Evolutionary conservation across 2,329 filamentous ascomycete species (phyloP).

Genomic region (Cladosporium sp.): DNA sequence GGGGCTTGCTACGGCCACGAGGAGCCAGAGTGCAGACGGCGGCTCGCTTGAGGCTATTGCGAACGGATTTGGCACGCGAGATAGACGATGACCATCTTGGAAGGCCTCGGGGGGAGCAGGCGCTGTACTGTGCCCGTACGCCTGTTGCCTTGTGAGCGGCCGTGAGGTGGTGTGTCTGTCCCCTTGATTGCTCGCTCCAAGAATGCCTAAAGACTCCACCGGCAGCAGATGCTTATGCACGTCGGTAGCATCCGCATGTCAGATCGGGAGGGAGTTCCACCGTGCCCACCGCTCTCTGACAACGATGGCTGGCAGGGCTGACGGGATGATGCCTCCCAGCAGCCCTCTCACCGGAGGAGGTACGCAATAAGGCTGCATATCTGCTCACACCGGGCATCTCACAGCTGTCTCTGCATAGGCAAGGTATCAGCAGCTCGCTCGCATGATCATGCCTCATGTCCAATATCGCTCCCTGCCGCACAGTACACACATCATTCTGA

Average conservation of each 20-base stretch:
- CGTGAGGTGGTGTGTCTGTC: not conserved
- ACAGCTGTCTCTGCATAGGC: not conserved
- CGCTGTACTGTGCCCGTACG: not conserved
- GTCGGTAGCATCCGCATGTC: conserved; percentile 14
- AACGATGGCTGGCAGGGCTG: conserved; percentile 14
- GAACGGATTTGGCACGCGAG: conserved; percentile 8
- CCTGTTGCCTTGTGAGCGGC: not conserved
- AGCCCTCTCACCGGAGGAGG: not conserved
- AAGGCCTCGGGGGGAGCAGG: conserved; percentile 1
- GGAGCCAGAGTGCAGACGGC: not conserved
- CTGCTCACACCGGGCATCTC: conserved; percentile 6
- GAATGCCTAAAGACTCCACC: conserved; percentile 2
- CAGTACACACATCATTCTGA: not conserved
- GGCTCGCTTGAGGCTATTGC: not conserved
- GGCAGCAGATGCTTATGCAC: conserved; percentile 7
- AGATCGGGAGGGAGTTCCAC: conserved; percentile 7
- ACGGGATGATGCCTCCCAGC: conserved; percentile 2
- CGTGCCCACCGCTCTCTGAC: conserved; percentile 12
- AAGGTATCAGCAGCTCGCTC: not conserved
- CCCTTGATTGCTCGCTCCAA: not conserved
- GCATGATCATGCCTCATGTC: not conserved
- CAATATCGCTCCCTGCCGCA: not conserved
- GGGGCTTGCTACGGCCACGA: conserved; percentile 2
- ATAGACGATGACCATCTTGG: conserved; percentile 1
- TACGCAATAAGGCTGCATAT: not conserved